phyloP scores from a whole-genome alignment of 192 early-diverging fungal genomes.

The Phycomyces blakesleeanus region DNA sequence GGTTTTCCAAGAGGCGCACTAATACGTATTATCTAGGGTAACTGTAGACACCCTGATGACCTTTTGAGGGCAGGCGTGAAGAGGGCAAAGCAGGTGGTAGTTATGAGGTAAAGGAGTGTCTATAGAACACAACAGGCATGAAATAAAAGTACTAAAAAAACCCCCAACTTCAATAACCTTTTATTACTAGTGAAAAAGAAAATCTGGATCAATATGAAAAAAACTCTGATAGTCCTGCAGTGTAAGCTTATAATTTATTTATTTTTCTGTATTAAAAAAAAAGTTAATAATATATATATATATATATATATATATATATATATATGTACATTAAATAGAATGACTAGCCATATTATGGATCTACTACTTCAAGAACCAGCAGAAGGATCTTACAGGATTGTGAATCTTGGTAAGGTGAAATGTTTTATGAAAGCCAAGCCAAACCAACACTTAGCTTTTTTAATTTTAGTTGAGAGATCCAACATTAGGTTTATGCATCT shows the following conservation, averaged over 20 bases:
- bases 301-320: not conserved
- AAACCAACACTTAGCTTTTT: not conserved
- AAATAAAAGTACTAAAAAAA: no score
- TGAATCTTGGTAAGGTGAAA: conserved; percentile 39
- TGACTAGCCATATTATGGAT: conserved; percentile 62
- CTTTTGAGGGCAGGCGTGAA: conserved; percentile 42
- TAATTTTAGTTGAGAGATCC: conserved; percentile 35
- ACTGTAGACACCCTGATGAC: conserved; percentile 45
- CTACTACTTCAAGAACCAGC: conserved; percentile 39
- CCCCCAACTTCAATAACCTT: no score
- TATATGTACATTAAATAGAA: conserved; percentile 32
- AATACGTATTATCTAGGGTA: conserved; percentile 25
- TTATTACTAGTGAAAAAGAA: conserved; percentile 22
- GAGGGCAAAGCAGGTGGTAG: conserved; percentile 42
- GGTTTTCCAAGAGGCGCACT: no score
- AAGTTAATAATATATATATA: no score
- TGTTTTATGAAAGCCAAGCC: not conserved
- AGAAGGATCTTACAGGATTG: conserved; percentile 33
- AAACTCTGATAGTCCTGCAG: conserved; percentile 42
- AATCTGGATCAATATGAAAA: conserved; percentile 35
- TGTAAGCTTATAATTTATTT: conserved; percentile 27
- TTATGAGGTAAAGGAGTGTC: conserved; percentile 40
- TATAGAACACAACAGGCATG: no score
- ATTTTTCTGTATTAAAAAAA: no score
- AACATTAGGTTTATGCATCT: conserved; percentile 59